Conservation (phyloP, 1,284 basidiomycete species). For the Naganishia sp. region DNA sequence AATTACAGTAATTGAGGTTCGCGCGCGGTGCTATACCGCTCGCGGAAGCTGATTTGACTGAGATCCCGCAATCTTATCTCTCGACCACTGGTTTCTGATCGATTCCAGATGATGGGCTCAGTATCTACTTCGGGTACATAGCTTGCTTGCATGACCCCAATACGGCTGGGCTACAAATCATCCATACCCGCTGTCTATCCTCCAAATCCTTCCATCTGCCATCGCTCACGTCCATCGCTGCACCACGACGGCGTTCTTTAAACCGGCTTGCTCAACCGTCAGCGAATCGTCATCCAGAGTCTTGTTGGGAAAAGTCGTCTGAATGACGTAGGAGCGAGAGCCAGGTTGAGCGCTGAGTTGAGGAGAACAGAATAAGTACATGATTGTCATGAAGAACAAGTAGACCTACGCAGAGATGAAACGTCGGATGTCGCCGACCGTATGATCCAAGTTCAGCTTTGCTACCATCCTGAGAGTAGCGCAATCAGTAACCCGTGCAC, state of each 20-base stretch:
- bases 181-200: too few species aligned
- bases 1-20: too few species aligned
- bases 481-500: background rate
- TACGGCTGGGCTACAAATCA: too few species aligned
- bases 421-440: slow-evolving; percentile 77
- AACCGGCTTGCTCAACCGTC: slow-evolving; percentile 72
- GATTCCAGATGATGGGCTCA: too few species aligned
- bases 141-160: too few species aligned
- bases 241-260: slow-evolving; percentile 81
- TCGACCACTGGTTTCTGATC: too few species aligned
- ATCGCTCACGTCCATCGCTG: slow-evolving; percentile 67
- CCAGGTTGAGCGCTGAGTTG: slow-evolving; percentile 69
- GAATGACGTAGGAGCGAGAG: slow-evolving; percentile 74
- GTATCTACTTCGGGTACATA: too few species aligned
- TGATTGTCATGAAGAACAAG: background rate
- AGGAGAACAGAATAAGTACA: background rate
- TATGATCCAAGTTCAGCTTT: slow-evolving; percentile 89
- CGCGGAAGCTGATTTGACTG: too few species aligned
- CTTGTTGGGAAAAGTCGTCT: slow-evolving; percentile 79
- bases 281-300: slow-evolving; percentile 66
- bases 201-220: background rate
- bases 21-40: too few species aligned
- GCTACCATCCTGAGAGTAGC: slow-evolving; percentile 66
- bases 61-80: too few species aligned
- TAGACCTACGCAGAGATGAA: slow-evolving; percentile 84